phyloP scores from a whole-genome alignment of 345 rosid genomes.

The Luvunga scandens region DNA sequence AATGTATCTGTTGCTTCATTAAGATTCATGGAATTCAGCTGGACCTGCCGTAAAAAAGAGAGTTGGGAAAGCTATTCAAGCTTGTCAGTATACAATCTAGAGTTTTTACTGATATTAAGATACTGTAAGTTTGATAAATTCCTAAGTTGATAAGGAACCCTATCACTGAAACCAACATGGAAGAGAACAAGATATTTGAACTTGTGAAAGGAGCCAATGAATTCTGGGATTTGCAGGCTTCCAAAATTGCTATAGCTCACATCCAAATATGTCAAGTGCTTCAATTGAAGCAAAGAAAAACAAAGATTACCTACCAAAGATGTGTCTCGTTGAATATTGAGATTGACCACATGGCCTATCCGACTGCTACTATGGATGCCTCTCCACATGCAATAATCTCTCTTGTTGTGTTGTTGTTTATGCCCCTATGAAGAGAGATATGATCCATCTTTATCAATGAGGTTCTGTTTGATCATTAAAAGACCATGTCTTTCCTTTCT shows the following conservation, averaged over 20 bases:
- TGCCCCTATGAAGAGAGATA: conserved; percentile 21
- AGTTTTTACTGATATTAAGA: conserved; percentile 32
- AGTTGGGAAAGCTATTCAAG: conserved; percentile 32
- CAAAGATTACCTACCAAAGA: conserved; percentile 37
- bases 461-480: conserved; percentile 13
- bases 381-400: conserved; percentile 25
- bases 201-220: conserved; percentile 22
- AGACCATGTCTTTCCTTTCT: conserved; percentile 22
- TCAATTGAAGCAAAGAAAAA: conserved; percentile 31
- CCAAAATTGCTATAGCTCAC: conserved; percentile 35
- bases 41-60: neutral
- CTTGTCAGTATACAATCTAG: neutral
- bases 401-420: conserved; percentile 7
- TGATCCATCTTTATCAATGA: conserved; percentile 4
- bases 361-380: conserved; percentile 18
- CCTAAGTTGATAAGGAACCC: too few relatives aligned
- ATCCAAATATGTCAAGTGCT: conserved; percentile 36
- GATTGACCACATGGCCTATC: conserved; percentile 7
- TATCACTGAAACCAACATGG: conserved; percentile 21
- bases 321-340: neutral
- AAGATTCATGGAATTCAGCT: conserved; percentile 6
- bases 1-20: conserved; percentile 1
- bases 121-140: conserved; percentile 38
- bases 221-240: conserved; percentile 29
- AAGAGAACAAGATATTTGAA: conserved; percentile 41